Base-by-base conservation (phyloP, 768 basidiomycete species). In the Leccinum imitatum region DNA sequence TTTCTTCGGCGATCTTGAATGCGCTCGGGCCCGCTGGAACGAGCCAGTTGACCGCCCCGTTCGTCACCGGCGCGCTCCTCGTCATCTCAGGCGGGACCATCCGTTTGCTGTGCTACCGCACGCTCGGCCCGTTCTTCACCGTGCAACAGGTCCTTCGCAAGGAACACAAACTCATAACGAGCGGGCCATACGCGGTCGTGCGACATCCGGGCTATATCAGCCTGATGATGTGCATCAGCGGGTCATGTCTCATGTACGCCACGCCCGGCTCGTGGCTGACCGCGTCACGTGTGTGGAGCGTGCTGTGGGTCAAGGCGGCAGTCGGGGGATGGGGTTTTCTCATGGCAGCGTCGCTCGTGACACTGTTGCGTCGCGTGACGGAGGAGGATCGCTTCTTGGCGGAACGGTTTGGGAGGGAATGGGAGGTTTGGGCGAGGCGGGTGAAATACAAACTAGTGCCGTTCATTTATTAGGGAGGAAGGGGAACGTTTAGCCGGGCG, bases 141-240 rank as follows among this genome's bases (percentile, higher is more conserved):
- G 63, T 64, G 21, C 44, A 62, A 10, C 62, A 65, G 15, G 63
- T 65, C 33, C n/a, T 71, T 11, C 58, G 62, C 25, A 61, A 62
- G 21, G 62, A 65, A 0, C 71, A 67, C 54, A 63, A 37, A 27
- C 62, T 75, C 21, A 48, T 74, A 15, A 74, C 69, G n/a, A 56
- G 31, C 0, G 72, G 71, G 2, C 69, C 68, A 1, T 75, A 74
- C 31, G n/a, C 61, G 1, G 27, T 66, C 23, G 64, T 74, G 4
- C 69, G 73, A 2, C 74, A 75, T 30, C 72, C 73, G 1, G 19
- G 64, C n/a, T 75, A 75, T 37, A 41, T 62, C 1, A 60, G 60
- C 6, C 6, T 61, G 11, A 8, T 60, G 7, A 39, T 54, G 14
- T 59, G 52, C 17, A 33, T 62, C 3, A 0, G 51, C 8, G 51